A percentile compares a stretch with the other conserved stretches of the same genome.
phyloP scores from a whole-genome alignment of 305 asterid genomes.

The Solanum aculeatissimum region DNA sequence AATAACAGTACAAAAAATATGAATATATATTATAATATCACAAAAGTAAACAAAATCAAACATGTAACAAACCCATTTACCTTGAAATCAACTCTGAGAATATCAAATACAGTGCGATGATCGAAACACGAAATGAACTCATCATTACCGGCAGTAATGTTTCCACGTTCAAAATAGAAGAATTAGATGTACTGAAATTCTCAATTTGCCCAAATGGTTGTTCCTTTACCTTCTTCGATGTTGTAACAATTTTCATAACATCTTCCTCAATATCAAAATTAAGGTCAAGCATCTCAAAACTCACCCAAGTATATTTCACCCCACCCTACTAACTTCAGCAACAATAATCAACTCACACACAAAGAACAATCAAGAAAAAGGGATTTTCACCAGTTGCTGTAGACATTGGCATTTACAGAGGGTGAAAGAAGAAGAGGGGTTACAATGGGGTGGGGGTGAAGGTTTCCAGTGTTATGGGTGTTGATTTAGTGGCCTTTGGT shows the following conservation, averaged over 20 bases:
- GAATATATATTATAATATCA: too few species aligned
- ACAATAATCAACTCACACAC: neutral
- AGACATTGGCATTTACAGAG: neutral
- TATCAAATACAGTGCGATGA: constrained; percentile 25
- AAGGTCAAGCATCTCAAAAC: constrained; percentile 36
- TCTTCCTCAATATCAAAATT: constrained; percentile 25
- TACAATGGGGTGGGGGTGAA: neutral
- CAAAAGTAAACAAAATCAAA: too few species aligned
- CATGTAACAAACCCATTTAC: constrained; percentile 39
- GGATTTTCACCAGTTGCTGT: neutral
- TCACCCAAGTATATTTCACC: too few species aligned
- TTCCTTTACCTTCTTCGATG: constrained; percentile 18
- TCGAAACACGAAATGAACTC: constrained; percentile 11
- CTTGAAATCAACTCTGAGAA: constrained; percentile 33
- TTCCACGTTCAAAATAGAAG: constrained; percentile 44
- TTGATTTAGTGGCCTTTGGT: too few species aligned
- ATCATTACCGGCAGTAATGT: constrained; percentile 49
- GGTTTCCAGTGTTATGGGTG: too few species aligned
- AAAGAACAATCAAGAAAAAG: neutral
- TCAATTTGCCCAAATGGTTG: constrained; percentile 23
- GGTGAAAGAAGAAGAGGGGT: too few species aligned
- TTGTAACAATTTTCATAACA: constrained; percentile 15
- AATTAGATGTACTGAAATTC: constrained; percentile 53
- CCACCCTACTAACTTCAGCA: neutral
- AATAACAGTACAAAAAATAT: too few species aligned